Evolutionary conservation across 2,329 filamentous ascomycete species (phyloP).

Genomic region (Ophiosphaerella herpotricha): DNA sequence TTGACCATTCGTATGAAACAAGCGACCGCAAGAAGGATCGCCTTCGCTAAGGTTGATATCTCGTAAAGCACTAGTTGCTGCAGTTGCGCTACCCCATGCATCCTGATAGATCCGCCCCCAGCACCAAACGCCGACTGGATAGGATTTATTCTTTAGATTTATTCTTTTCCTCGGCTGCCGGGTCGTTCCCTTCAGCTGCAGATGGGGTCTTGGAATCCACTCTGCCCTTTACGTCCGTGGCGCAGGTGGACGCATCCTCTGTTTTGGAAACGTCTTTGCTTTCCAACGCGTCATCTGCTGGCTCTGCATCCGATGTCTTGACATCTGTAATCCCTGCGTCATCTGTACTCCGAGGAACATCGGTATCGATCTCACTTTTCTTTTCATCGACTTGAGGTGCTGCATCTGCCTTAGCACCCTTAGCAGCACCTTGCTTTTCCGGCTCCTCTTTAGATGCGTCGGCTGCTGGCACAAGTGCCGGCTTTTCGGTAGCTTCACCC

Average conservation of each 20-base stretch:
- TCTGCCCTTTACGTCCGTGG: conserved; percentile 4
- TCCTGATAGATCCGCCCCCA: neutral
- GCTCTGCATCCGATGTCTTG: conserved; percentile 7
- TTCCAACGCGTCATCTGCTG: neutral
- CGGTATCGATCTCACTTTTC: conserved; percentile 5
- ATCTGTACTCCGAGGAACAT: conserved; percentile 3
- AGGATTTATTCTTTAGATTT: conserved; percentile 2
- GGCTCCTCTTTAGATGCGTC: conserved; percentile 12
- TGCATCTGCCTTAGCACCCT: conserved; percentile 15
- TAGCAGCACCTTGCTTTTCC: conserved; percentile 25
- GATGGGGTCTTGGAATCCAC: conserved; percentile 4
- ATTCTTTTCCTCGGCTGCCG: conserved; percentile 11
- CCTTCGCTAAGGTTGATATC: conserved; percentile 5
- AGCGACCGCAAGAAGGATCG: neutral
- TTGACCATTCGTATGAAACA: neutral
- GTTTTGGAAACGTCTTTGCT: conserved; percentile 1
- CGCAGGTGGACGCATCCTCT: conserved; percentile 1
- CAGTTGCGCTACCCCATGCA: neutral
- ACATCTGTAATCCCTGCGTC: conserved; percentile 14
- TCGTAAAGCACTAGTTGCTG: neutral
- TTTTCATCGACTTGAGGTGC: conserved; percentile 13
- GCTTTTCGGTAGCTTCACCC: conserved; percentile 25
- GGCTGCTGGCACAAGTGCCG: conserved; percentile 13
- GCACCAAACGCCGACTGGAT: neutral
- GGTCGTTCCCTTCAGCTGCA: neutral